phyloP scores from a whole-genome alignment of 1,139 yeast species.

The Zhuliangozyma blackwelliae region DNA sequence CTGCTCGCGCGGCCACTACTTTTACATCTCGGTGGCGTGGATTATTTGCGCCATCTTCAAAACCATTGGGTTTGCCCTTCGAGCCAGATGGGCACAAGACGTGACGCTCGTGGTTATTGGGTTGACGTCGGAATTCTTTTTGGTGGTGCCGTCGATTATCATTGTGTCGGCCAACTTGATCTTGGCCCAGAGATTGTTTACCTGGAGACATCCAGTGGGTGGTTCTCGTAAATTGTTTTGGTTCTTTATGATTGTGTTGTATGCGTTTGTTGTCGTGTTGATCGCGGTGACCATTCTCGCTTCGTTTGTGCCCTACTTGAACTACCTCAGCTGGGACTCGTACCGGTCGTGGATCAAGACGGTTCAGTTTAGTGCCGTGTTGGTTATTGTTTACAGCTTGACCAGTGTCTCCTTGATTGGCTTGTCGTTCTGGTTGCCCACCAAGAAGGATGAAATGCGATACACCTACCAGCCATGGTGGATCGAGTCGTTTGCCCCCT shows the following conservation, averaged over 20 bases:
- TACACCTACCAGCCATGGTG: slow-evolving; percentile 48
- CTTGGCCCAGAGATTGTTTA: slow-evolving; percentile 40
- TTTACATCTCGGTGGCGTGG: slow-evolving; percentile 32
- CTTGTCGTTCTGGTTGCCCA: slow-evolving; percentile 39
- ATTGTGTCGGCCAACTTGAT: slow-evolving; percentile 36
- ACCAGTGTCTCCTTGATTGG: slow-evolving; percentile 33
- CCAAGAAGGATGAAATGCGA: slow-evolving; percentile 41
- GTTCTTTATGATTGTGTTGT: slow-evolving; percentile 29
- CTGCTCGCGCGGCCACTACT: slow-evolving; percentile 32
- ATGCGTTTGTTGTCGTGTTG: slow-evolving; percentile 26
- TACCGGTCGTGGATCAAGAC: slow-evolving; percentile 24
- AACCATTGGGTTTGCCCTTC: slow-evolving; percentile 26
- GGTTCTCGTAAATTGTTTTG: slow-evolving; percentile 38
- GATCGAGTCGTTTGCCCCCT: slow-evolving; percentile 42
- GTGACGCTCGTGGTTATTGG: slow-evolving; percentile 24
- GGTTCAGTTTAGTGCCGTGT: slow-evolving; percentile 27
- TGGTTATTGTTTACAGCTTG: slow-evolving; percentile 31
- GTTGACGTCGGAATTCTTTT: slow-evolving; percentile 29
- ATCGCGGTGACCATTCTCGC: slow-evolving; percentile 31
- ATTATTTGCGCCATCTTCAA: slow-evolving; percentile 24
- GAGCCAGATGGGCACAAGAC: slow-evolving; percentile 28
- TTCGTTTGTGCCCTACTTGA: slow-evolving; percentile 31
- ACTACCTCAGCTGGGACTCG: slow-evolving; percentile 21
- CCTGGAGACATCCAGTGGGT: slow-evolving; percentile 48
- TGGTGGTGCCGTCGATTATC: slow-evolving; percentile 30